These are phyloP conservation scores for Malassezia brasiliensis DNA, from an alignment of 1,284 basidiomycete species.

Conservation along the genomic window DNA sequence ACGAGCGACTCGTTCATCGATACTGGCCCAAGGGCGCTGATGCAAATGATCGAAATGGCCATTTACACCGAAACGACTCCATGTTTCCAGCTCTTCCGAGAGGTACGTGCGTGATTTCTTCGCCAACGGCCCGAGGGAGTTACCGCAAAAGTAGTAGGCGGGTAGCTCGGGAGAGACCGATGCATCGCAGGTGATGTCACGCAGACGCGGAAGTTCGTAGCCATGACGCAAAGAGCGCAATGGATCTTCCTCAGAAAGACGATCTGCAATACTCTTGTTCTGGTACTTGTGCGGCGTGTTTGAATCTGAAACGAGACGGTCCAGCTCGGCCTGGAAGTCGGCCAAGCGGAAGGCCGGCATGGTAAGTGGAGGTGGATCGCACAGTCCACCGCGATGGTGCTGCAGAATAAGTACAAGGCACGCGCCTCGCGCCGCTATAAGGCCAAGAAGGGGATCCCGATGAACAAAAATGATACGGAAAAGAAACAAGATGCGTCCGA, in stretches of 20 bases:
- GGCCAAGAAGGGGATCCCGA: slow-evolving; percentile 1
- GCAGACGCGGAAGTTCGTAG: slow-evolving; percentile 28
- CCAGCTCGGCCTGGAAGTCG: background rate
- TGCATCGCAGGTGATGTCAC: slow-evolving; percentile 15
- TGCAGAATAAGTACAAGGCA: slow-evolving; percentile 48
- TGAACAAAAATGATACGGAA: background rate
- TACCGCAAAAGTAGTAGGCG: slow-evolving; percentile 82
- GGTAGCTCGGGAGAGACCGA: slow-evolving; percentile 13
- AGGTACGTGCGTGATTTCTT: slow-evolving; percentile 65
- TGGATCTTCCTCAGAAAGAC: background rate
- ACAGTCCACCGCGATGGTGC: slow-evolving; percentile 27
- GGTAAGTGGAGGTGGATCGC: background rate
- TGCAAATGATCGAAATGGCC: slow-evolving; percentile 86
- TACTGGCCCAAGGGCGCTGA: slow-evolving; percentile 70
- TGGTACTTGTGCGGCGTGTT: background rate
- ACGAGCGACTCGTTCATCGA: slow-evolving; percentile 64
- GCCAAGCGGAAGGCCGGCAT: background rate
- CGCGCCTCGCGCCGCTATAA: slow-evolving; percentile 40
- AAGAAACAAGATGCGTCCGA: background rate
- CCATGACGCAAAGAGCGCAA: slow-evolving; percentile 23
- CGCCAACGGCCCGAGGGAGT: slow-evolving; percentile 78
- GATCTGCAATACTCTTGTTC: background rate
- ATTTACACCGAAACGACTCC: slow-evolving; percentile 67
- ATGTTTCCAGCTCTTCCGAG: slow-evolving; percentile 75
- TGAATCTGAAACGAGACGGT: background rate